Evolutionary conservation across 2,329 filamentous ascomycete species (phyloP).

Genomic region (Lasiodiplodia theobromae): DNA sequence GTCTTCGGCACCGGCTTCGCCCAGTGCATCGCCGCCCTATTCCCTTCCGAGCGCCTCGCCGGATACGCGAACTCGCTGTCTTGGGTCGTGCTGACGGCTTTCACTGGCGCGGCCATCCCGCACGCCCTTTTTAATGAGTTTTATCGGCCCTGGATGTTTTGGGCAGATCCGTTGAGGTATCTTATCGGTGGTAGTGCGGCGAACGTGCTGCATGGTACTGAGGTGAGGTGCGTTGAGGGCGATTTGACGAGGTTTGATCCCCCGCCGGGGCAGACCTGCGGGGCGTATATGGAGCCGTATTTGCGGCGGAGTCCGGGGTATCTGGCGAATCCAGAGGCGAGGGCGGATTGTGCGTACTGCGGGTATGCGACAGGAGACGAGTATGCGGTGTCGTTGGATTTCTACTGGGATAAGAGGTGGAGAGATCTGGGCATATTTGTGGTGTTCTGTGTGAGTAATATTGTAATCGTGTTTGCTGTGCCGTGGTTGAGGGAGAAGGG

Average conservation of each 20-base stretch:
- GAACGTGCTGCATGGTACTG: conserved; percentile 61
- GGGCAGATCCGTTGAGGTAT: conserved; percentile 73
- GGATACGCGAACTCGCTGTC: conserved; percentile 72
- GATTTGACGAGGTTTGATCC: conserved; percentile 68
- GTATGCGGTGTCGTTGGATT: conserved; percentile 47
- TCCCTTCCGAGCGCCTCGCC: conserved; percentile 72
- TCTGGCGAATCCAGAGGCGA: conserved; percentile 58
- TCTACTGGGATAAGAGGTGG: neutral
- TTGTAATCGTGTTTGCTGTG: neutral
- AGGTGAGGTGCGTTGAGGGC: conserved; percentile 60
- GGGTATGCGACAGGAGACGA: conserved; percentile 67
- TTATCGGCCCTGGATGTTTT: conserved; percentile 62
- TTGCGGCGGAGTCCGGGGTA: conserved; percentile 67
- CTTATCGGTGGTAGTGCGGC: conserved; percentile 68
- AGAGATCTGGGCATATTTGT: conserved; percentile 6
- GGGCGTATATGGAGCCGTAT: conserved; percentile 64
- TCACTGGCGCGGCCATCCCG: conserved; percentile 78
- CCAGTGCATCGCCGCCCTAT: conserved; percentile 70
- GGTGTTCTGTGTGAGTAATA: conserved; percentile 1
- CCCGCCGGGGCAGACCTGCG: conserved; percentile 66
- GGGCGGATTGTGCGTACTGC: conserved; percentile 66
- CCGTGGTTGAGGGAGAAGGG: neutral
- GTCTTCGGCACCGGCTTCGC: conserved; percentile 70
- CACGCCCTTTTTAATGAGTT: conserved; percentile 68
- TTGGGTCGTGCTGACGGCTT: conserved; percentile 72